Percentiles rank a stretch among this genome's conserved stretches.
Conservation (phyloP, 495 filamentous ascomycete species). For the Hypomontagnella monticulosa region DNA sequence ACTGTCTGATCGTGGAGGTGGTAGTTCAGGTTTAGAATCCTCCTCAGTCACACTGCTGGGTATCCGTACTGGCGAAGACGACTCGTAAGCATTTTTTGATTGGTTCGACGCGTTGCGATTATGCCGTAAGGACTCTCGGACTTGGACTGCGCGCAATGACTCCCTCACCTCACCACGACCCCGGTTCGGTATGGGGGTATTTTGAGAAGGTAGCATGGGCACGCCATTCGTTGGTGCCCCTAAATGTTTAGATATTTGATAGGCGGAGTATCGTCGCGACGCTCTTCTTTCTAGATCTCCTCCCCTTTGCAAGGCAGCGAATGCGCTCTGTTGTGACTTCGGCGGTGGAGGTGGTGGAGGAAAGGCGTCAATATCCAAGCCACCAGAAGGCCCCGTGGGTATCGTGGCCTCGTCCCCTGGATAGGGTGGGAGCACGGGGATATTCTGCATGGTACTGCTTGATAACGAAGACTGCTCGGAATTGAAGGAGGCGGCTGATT, state of each 20-base stretch:
- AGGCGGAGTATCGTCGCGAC: constrained; percentile 90
- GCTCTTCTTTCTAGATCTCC: constrained; percentile 93
- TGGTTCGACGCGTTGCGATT: constrained; percentile 61
- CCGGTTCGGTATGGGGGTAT: constrained; percentile 86
- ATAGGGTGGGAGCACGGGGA: constrained; percentile 72
- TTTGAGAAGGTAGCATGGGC: constrained; percentile 86
- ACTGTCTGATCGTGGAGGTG: constrained; percentile 53
- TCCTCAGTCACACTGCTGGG: constrained; percentile 75
- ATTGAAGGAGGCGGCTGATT: constrained; percentile 55
- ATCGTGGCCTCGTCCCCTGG: constrained; percentile 63
- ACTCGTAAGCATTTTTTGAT: constrained; percentile 51
- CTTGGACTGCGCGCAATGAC: constrained; percentile 89
- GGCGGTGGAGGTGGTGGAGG: constrained; percentile 78
- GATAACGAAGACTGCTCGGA: constrained; percentile 69
- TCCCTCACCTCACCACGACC: constrained; percentile 84
- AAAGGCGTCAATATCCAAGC: constrained; percentile 63
- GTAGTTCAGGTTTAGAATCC: constrained; percentile 52
- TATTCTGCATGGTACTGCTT: constrained; percentile 73
- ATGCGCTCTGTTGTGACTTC: constrained; percentile 85
- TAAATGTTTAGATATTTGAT: constrained; percentile 93
- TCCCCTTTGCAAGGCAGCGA: constrained; percentile 88
- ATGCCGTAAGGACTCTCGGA: constrained; percentile 74
- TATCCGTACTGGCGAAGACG: constrained; percentile 69
- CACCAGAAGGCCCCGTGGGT: constrained; percentile 49
- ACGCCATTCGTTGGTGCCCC: constrained; percentile 83